Evolutionary conservation across 176 grass and related monocot species (phyloP), one percentile per base, ranked within the genome.

Genomic region (Aegilops longissima): DNA sequence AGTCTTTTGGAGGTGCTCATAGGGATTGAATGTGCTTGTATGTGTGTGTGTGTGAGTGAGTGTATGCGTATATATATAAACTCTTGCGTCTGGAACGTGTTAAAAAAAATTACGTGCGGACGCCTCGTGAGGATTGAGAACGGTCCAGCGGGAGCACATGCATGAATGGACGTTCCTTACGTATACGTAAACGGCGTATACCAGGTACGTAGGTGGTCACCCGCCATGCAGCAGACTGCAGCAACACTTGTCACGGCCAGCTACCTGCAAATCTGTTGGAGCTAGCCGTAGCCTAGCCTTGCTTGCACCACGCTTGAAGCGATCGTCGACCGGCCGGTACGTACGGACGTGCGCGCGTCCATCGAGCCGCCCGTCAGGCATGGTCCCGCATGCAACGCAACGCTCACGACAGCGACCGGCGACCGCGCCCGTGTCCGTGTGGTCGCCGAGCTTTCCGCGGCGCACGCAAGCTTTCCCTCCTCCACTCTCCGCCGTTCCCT

Each of bases 401-500:
- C 54, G 36, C 29, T 56, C 68, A 13, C 36, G 81, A 84, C 81
- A 10, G 3, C 25, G 87, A 88, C 81, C 59, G 77, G 68, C 18
- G 76, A 85, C 68, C 82, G 44, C 13, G 2, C 62, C 29, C 20
- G 45, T 78, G 45, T 52, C 39, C 42, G 42, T 45, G 42, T 45
- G 83, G 74, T 65, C 84, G 63, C 58, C 82, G 23, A 75, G 82
- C 88, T 89, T 89, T 81, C 82, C 67, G 77, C 82, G 25, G 14
- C 82, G 42, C 82, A 89, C 88, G 87, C 86, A 40, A 42, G 70
- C 78, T 65, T 29, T 56, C 52, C 38, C 49, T 52, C 39, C 61
- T 71, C 75, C 20, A 42, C 12, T 10, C 7, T 9, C 16, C 51
- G 51, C 51, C 51, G 16, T 54, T 54, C 16, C 51, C 51, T 54